phyloP scores from a whole-genome alignment of 495 filamentous ascomycete genomes.

The Penicillium manginii region DNA sequence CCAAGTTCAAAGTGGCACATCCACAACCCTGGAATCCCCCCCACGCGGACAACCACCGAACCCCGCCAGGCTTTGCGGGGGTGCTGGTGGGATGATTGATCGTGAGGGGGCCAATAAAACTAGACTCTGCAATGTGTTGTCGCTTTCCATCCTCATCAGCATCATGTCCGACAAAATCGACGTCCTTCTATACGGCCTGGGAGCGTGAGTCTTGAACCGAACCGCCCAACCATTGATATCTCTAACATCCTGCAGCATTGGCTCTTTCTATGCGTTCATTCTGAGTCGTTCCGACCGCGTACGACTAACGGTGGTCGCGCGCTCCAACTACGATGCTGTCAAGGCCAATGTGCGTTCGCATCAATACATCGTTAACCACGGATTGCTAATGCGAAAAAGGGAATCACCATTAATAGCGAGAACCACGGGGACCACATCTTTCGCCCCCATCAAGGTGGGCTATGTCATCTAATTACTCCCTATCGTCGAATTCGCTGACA shows the following conservation, averaged over 20 bases:
- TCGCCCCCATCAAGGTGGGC: conserved; percentile 40
- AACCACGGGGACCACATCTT: conserved; percentile 52
- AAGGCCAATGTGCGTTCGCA: conserved; percentile 35
- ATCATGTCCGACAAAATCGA: conserved; percentile 38
- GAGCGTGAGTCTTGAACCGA: conserved; percentile 33
- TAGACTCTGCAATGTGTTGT: neutral
- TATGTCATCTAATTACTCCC: neutral
- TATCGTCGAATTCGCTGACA: too few relatives aligned
- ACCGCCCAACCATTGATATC: neutral
- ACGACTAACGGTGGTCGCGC: conserved; percentile 53
- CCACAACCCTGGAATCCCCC: too few relatives aligned
- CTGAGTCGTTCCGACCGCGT: conserved; percentile 44
- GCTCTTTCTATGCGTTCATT: conserved; percentile 54
- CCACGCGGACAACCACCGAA: conserved; percentile 9
- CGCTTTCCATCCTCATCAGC: neutral
- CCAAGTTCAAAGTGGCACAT: neutral
- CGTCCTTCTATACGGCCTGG: conserved; percentile 42
- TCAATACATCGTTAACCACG: neutral
- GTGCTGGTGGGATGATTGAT: neutral
- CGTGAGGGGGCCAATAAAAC: neutral
- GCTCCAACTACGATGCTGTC: conserved; percentile 56
- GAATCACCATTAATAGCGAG: conserved; percentile 48
- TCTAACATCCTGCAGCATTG: conserved; percentile 33
- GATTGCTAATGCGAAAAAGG: conserved; percentile 23
- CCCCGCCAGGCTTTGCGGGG: conserved; percentile 1